These are phyloP conservation scores for Hypomontagnella submonticulosa DNA, from an alignment of 495 filamentous ascomycete species.

Conservation along the genomic window DNA sequence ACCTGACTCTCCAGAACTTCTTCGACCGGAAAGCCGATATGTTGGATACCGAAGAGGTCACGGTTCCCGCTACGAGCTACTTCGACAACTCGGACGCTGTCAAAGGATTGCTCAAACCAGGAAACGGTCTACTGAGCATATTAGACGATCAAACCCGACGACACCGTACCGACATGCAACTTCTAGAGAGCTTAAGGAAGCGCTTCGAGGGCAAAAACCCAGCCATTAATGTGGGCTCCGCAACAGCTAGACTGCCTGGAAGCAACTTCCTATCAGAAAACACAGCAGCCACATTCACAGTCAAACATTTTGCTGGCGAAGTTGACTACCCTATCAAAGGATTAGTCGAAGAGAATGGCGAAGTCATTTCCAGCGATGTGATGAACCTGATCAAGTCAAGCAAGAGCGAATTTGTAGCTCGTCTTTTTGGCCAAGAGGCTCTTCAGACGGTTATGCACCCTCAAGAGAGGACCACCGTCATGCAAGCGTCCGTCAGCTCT, in stretches of 20 bases:
- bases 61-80: slow-evolving; percentile 89
- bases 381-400: slow-evolving; percentile 94
- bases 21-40: slow-evolving; percentile 93
- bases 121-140: slow-evolving; percentile 92
- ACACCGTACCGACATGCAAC: slow-evolving; percentile 85
- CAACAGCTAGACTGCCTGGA: slow-evolving; percentile 75
- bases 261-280: slow-evolving; percentile 86
- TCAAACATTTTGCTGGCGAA: slow-evolving; percentile 95
- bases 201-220: slow-evolving; percentile 94
- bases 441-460: slow-evolving; percentile 91
- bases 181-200: slow-evolving; percentile 88
- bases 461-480: slow-evolving; percentile 86
- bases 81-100: slow-evolving; percentile 97
- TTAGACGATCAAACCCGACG: slow-evolving; percentile 94
- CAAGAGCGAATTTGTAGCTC: slow-evolving; percentile 85
- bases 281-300: slow-evolving; percentile 79
- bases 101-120: slow-evolving; percentile 86
- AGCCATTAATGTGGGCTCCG: slow-evolving; percentile 78
- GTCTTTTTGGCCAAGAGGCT: slow-evolving; percentile 93
- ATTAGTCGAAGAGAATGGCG: slow-evolving; percentile 92
- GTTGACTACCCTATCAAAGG: slow-evolving; percentile 92
- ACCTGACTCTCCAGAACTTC: slow-evolving; percentile 93
- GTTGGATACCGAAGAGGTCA: slow-evolving; percentile 91
- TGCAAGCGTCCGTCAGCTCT: slow-evolving; percentile 96
- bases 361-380: slow-evolving; percentile 93